Evolutionary conservation across 257 asterid genomes (phyloP).

Genomic region (Oldenlandia corymbosa): DNA sequence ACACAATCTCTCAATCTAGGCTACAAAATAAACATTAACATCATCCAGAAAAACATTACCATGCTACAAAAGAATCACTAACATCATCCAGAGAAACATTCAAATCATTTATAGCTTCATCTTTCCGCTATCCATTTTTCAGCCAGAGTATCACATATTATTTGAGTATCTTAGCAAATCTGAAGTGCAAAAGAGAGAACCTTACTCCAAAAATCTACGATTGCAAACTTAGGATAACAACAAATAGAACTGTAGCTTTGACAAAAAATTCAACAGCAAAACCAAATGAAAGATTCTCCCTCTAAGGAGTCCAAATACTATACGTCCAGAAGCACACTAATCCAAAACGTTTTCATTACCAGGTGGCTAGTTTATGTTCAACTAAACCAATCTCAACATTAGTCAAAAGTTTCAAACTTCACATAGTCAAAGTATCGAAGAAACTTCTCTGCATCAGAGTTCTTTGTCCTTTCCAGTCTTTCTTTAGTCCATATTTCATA

Average conservation of each 20-base stretch:
- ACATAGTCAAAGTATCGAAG: too few species aligned
- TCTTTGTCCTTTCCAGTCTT: too few species aligned
- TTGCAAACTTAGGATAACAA: background rate
- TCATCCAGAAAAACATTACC: slow-evolving; percentile 43
- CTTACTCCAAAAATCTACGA: background rate
- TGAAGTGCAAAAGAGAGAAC: background rate
- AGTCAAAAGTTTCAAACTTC: too few species aligned
- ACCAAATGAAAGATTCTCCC: background rate
- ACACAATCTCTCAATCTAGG: slow-evolving; percentile 16
- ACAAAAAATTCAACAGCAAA: background rate
- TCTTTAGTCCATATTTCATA: too few species aligned
- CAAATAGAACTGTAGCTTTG: background rate
- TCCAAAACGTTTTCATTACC: too few species aligned
- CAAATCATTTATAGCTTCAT: slow-evolving; percentile 85
- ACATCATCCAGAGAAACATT: slow-evolving; percentile 90
- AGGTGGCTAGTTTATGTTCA: too few species aligned
- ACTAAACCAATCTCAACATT: too few species aligned
- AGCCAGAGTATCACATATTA: slow-evolving; percentile 83
- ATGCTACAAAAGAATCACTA: slow-evolving; percentile 68
- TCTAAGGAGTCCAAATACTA: too few species aligned
- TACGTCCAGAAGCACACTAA: too few species aligned
- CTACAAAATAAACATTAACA: slow-evolving; percentile 4
- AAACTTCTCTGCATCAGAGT: too few species aligned
- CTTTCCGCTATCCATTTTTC: slow-evolving; percentile 91
- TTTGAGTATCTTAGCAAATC: slow-evolving; percentile 23